Evolutionary conservation across 2,329 filamentous ascomycete genomes (phyloP).

Genomic region (Penicillium brasilianum): DNA sequence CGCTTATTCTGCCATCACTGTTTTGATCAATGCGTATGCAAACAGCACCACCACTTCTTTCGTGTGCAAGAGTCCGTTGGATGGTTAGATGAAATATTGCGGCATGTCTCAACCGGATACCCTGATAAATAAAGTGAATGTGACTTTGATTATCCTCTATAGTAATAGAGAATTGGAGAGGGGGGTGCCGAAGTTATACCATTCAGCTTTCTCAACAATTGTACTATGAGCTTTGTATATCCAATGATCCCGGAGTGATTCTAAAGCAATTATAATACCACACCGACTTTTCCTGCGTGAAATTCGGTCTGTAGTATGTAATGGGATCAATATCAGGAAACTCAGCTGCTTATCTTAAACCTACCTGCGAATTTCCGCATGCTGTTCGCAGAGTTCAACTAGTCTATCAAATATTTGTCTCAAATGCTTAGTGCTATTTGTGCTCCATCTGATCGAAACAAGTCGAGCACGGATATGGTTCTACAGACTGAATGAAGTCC

Average conservation of each 20-base stretch:
- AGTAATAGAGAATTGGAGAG: background rate
- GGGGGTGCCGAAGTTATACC: background rate
- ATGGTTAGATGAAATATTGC: slow-evolving; percentile 10
- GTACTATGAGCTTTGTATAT: background rate
- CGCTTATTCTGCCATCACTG: slow-evolving; percentile 20
- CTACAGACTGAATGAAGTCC: no score
- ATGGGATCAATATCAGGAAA: no score
- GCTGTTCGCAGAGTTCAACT: no score
- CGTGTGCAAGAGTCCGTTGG: slow-evolving; percentile 19
- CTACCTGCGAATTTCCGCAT: no score
- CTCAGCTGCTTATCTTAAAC: no score
- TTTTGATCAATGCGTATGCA: slow-evolving; percentile 7
- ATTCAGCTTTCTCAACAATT: background rate
- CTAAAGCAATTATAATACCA: background rate
- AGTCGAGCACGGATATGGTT: no score
- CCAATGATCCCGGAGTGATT: background rate
- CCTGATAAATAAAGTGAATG: background rate
- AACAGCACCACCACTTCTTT: slow-evolving; percentile 14
- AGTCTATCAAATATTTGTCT: no score
- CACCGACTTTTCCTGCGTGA: background rate
- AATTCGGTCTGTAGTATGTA: background rate
- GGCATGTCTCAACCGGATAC: background rate
- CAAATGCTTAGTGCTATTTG: no score
- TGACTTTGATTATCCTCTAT: background rate
- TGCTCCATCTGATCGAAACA: no score